Evolutionary conservation across 495 filamentous ascomycete species (phyloP), one percentile per base, ranked within the genome.

Genomic region (Aspergillus olivimuriae): DNA sequence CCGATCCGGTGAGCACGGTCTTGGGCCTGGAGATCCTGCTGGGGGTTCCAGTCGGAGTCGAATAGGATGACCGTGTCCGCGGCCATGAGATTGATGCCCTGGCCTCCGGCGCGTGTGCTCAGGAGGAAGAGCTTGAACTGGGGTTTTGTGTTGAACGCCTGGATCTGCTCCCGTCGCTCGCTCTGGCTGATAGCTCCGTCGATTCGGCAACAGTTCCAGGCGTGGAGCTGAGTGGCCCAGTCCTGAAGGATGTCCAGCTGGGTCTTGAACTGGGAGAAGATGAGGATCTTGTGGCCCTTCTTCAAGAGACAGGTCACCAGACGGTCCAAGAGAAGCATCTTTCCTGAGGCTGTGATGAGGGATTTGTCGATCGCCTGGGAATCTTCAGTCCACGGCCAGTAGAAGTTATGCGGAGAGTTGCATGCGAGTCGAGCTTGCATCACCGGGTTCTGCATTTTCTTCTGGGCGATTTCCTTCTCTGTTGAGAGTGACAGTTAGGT

Each of bases 241-340:
- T 89, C 83, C 51, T 94, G 79, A 22, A 98, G 70, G 34, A 98
- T 84, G 56, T 96, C 89, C 4, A 98, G 79, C 53, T 94, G 89
- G 2, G 81, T 90, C 41, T 90, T 92, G 68, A 98, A 98, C 55
- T 98, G 92, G 0, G 86, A 91, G 69, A 98, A 98, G 52, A 98
- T 88, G 45, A 98, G 78, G 26, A 95, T 80, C 58, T 96, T 95
- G 63, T 96, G 91, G 23, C 78, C 82, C 26, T 78, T 76, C 4
- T 71, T 50, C 39, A 98, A 81, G 4, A 98, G 73, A 23, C 73
- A 74, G 0, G 89, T 82, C 0, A 97, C 76, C 0, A 98, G 72
- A 1, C 87, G 79, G 59, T 97, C 92, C 1, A 98, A 78, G 3
- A 98, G 76, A 7, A 94, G 78, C 89, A 97, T 95, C 63, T 97